Conservation (phyloP, 768 basidiomycete species). For the button mushroom (Agaricus bisporus) region DNA sequence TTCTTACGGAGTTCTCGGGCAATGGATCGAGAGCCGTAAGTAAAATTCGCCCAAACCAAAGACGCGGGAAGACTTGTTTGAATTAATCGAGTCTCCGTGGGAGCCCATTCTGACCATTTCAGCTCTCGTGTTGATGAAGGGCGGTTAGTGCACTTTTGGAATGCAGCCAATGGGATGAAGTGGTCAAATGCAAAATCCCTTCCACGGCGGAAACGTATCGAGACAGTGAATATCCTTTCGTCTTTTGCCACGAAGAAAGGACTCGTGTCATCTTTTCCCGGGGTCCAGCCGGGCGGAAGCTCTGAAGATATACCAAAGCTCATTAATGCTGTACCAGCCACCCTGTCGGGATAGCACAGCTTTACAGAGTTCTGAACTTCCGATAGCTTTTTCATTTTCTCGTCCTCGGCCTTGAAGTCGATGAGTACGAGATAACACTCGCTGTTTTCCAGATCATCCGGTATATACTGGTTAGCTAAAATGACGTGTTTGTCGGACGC, state of each 20-base stretch:
- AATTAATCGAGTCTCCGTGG: constrained; percentile 37
- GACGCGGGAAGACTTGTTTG: constrained; percentile 25
- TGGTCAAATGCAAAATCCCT: constrained; percentile 27
- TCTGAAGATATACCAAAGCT: constrained; percentile 45
- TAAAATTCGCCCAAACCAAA: constrained; percentile 53
- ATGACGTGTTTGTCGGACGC: constrained; percentile 34
- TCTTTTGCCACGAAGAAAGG: constrained; percentile 41
- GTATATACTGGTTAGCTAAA: constrained; percentile 21
- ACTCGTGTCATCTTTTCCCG: constrained; percentile 24
- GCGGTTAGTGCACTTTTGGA: constrained; percentile 21
- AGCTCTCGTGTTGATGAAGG: constrained; percentile 14
- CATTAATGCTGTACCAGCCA: constrained; percentile 19
- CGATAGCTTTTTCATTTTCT: constrained; percentile 21
- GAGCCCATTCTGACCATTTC: constrained; percentile 52
- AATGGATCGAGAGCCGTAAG: constrained; percentile 26
- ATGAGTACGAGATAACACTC: constrained; percentile 25
- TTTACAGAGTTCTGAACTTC: constrained; percentile 27
- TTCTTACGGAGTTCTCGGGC: constrained; percentile 32
- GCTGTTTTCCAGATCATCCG: constrained; percentile 13
- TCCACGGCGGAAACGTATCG: constrained; percentile 30
- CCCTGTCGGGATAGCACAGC: constrained; percentile 37
- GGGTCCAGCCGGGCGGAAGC: constrained; percentile 42
- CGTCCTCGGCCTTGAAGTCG: constrained; percentile 29
- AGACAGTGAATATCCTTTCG: constrained; percentile 41
- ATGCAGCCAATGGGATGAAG: constrained; percentile 36